Conservation (phyloP, 352 stramenopile species). For the Plasmopara viticola region DNA sequence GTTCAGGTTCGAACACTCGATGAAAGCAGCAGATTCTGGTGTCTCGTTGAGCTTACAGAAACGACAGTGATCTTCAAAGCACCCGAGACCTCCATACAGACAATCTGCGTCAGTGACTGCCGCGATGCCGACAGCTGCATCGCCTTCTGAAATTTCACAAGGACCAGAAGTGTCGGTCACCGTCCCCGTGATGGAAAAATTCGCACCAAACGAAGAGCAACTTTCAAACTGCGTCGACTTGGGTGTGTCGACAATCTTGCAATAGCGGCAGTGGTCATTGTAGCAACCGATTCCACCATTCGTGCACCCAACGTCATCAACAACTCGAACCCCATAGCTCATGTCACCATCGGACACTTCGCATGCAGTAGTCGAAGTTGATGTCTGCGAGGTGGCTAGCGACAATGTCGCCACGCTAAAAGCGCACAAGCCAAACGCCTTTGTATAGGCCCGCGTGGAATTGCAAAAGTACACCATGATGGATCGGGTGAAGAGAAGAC, state of each 20-base stretch:
- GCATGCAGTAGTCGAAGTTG: slow-evolving; percentile 3
- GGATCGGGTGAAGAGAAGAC: background rate
- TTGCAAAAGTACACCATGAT: slow-evolving; percentile 23
- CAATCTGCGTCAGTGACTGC: slow-evolving; percentile 24
- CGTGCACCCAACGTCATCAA: slow-evolving; percentile 20
- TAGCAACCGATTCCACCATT: slow-evolving; percentile 33
- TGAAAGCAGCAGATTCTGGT: slow-evolving; percentile 20
- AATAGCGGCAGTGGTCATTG: slow-evolving; percentile 33
- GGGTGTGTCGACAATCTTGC: slow-evolving; percentile 27
- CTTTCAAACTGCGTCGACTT: slow-evolving; percentile 28
- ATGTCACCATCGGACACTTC: slow-evolving; percentile 21
- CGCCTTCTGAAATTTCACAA: slow-evolving; percentile 18
- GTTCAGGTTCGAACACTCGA: slow-evolving; percentile 14
- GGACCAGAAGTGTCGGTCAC: slow-evolving; percentile 13
- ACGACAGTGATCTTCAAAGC: slow-evolving; percentile 32
- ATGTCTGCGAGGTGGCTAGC: slow-evolving; percentile 2
- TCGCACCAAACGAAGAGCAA: slow-evolving; percentile 27
- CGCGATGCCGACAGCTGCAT: slow-evolving; percentile 26
- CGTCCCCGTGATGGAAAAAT: slow-evolving; percentile 14
- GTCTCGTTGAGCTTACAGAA: slow-evolving; percentile 35
- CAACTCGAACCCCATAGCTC: slow-evolving; percentile 23
- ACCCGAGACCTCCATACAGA: slow-evolving; percentile 31
- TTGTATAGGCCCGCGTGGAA: slow-evolving; percentile 16
- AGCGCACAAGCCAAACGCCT: slow-evolving; percentile 11
- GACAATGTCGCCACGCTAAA: slow-evolving; percentile 12